phyloP scores from a whole-genome alignment of 305 asterid species.

The Monarda citriodora region DNA sequence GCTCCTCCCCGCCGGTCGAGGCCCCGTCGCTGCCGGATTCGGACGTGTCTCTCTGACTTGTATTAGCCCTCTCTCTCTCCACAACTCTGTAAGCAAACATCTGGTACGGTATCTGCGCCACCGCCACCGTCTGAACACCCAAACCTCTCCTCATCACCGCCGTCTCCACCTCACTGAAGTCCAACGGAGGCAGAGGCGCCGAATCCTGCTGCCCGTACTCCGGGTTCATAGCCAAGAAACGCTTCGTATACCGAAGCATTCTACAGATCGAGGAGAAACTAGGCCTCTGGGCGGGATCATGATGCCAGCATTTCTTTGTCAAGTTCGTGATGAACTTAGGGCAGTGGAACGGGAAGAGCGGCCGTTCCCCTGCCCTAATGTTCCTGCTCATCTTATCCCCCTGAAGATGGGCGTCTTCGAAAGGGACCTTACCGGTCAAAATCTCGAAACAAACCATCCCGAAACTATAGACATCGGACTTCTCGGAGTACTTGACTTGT shows the following conservation, averaged over 20 bases:
- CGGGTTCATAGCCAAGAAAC: constrained; percentile 75
- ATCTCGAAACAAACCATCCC: constrained; percentile 93
- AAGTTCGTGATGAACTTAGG: constrained; percentile 74
- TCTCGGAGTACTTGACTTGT: constrained; percentile 45
- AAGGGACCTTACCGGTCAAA: constrained; percentile 89
- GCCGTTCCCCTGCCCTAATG: constrained; percentile 90
- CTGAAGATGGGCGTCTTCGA: constrained; percentile 84
- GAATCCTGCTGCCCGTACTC: constrained; percentile 65
- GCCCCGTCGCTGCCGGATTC: constrained; percentile 92
- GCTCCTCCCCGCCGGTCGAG: constrained; percentile 74
- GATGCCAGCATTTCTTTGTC: constrained; percentile 90
- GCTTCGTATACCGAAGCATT: constrained; percentile 70
- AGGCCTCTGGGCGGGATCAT: constrained; percentile 73
- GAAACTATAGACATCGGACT: constrained; percentile 86
- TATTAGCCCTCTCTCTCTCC: constrained; percentile 62
- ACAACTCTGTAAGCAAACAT: constrained; percentile 72
- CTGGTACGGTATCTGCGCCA: constrained; percentile 67
- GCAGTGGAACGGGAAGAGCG: constrained; percentile 79
- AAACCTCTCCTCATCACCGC: constrained; percentile 33
- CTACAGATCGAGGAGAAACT: constrained; percentile 76
- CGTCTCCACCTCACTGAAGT: constrained; percentile 63
- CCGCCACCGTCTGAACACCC: constrained; percentile 16
- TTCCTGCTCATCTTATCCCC: constrained; percentile 95
- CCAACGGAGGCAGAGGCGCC: constrained; percentile 52
- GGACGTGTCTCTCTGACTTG: constrained; percentile 51